phyloP scores from a whole-genome alignment of 2,329 filamentous ascomycete species.

The Colletotrichum filicis region DNA sequence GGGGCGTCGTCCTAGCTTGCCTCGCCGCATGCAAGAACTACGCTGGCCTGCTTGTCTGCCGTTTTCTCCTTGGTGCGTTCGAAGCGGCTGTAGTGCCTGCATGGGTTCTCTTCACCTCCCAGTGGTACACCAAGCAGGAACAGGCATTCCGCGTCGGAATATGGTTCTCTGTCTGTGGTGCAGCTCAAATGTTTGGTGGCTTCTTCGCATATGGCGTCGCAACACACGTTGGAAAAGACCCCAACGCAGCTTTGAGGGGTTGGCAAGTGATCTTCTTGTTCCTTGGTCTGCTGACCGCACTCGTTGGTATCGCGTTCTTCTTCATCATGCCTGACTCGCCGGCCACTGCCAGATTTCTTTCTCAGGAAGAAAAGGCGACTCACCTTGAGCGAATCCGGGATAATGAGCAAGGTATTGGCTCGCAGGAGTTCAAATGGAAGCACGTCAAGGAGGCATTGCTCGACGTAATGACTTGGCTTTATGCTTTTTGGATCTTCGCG shows the following conservation, averaged over 20 bases:
- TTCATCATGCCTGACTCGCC: conserved; percentile 58
- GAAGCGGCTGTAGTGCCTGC: conserved; percentile 77
- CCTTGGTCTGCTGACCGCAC: conserved; percentile 62
- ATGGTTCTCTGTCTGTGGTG: conserved; percentile 72
- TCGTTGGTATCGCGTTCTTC: conserved; percentile 59
- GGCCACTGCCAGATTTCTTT: conserved; percentile 57
- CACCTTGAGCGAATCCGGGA: conserved; percentile 60
- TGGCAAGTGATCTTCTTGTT: conserved; percentile 74
- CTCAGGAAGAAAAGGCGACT: conserved; percentile 62
- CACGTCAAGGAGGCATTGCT: conserved; percentile 57
- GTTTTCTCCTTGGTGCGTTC: conserved; percentile 76
- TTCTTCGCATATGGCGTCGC: conserved; percentile 54
- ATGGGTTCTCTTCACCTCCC: conserved; percentile 74
- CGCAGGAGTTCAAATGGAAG: conserved; percentile 74
- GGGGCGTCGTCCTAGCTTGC: conserved; percentile 60
- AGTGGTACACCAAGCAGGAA: conserved; percentile 79
- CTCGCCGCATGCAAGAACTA: conserved; percentile 73
- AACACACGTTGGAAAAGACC: conserved; percentile 57
- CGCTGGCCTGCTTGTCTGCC: conserved; percentile 69
- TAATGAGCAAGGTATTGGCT: conserved; percentile 76
- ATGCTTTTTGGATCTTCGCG: conserved; percentile 40
- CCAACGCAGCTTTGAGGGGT: conserved; percentile 59
- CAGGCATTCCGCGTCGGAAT: conserved; percentile 71
- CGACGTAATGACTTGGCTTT: conserved; percentile 41
- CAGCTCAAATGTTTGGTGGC: conserved; percentile 52